Evolutionary conservation across 1,284 basidiomycete species (phyloP).

Genomic region (Sutorius eximius): DNA sequence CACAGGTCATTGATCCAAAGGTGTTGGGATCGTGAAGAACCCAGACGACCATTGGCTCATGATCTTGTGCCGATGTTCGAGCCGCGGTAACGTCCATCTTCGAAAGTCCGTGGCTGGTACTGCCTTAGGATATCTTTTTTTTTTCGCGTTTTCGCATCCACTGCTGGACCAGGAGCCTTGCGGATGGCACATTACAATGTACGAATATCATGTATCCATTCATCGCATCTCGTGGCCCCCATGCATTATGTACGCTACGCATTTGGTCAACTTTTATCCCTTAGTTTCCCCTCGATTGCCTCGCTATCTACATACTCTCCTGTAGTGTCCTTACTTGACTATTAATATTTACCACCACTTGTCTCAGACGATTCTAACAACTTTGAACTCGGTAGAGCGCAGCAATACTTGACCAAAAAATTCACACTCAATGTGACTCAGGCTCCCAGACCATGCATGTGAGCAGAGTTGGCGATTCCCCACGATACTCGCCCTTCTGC

Average conservation of each 20-base stretch:
- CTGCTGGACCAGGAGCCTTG: conserved; percentile 2
- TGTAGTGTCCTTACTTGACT: neutral
- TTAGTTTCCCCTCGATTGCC: neutral
- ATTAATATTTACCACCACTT: neutral
- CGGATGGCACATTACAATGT: neutral
- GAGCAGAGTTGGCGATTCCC: neutral
- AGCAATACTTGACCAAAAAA: no score
- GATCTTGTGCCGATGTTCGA: conserved; percentile 15
- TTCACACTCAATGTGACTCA: no score
- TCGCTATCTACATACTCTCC: no score
- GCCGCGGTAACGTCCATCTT: neutral
- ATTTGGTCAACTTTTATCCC: neutral
- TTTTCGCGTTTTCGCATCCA: neutral
- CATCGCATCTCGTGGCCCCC: neutral
- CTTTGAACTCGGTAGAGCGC: neutral
- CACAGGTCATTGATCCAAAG: conserved; percentile 15
- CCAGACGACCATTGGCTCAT: conserved; percentile 17
- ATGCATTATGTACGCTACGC: neutral
- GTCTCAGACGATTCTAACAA: neutral
- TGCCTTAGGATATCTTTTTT: neutral
- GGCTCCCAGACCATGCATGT: no score
- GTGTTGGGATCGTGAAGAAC: conserved; percentile 25
- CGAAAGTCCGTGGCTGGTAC: neutral
- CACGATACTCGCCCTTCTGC: neutral
- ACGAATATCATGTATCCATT: neutral